These are phyloP conservation scores for Cryptococcus sp. DNA, from an alignment of 1,284 basidiomycete species.

Conservation along the genomic window DNA sequence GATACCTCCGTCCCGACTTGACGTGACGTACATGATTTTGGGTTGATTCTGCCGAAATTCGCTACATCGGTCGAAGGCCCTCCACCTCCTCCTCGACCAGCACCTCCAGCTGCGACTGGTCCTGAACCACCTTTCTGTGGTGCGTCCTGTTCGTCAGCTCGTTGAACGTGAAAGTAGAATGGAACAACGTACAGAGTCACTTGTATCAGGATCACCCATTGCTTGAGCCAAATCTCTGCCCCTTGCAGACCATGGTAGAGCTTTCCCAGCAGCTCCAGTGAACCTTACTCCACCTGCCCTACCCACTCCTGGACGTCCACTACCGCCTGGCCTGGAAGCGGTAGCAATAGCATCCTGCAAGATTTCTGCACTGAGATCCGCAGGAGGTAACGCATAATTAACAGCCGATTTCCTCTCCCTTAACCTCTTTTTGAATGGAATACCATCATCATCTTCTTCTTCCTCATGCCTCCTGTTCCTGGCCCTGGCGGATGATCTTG, in stretches of 20 bases:
- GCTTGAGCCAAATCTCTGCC: slow-evolving; percentile 35
- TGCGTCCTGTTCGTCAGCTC: slow-evolving; percentile 18
- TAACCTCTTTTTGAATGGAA: slow-evolving; percentile 25
- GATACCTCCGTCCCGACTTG: background rate
- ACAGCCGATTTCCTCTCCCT: slow-evolving; percentile 39
- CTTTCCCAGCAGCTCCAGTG: slow-evolving; percentile 18
- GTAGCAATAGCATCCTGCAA: slow-evolving; percentile 26
- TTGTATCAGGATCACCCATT: slow-evolving; percentile 42
- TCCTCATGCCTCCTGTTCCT: slow-evolving; percentile 19
- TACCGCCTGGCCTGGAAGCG: slow-evolving; percentile 25
- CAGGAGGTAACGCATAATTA: slow-evolving; percentile 46
- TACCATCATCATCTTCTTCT: slow-evolving; percentile 25
- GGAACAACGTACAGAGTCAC: slow-evolving; percentile 32
- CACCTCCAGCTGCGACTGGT: slow-evolving; percentile 9
- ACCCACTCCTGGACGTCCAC: slow-evolving; percentile 24
- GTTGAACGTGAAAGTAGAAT: background rate
- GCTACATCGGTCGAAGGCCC: slow-evolving; percentile 52
- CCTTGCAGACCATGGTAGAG: slow-evolving; percentile 28
- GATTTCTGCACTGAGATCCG: slow-evolving; percentile 30
- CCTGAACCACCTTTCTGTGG: slow-evolving; percentile 22
- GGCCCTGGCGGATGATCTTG: slow-evolving; percentile 20
- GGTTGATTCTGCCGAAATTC: slow-evolving; percentile 46
- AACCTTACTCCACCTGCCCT: slow-evolving; percentile 32
- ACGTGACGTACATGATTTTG: slow-evolving; percentile 34
- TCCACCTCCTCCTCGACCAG: background rate